These are phyloP conservation scores for Zymoseptoria passerinii DNA, from an alignment of 2,329 filamentous ascomycete species.

Conservation along the genomic window DNA sequence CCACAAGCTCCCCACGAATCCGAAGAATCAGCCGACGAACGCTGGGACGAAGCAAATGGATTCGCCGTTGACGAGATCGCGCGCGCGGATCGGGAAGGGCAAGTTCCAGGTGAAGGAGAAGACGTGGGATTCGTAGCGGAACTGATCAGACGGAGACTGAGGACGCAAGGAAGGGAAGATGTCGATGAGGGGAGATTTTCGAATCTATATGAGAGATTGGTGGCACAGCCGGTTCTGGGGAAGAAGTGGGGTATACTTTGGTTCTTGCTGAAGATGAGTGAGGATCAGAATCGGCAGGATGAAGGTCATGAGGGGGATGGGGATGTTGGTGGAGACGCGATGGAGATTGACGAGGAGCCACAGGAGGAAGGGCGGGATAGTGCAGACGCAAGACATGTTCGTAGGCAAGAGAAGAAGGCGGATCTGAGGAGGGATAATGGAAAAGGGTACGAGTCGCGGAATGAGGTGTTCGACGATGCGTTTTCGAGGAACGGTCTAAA, in stretches of 20 bases:
- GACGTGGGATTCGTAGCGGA: constrained; percentile 89
- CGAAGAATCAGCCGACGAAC: constrained; percentile 58
- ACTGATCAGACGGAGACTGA: constrained; percentile 79
- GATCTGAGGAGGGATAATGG: constrained; percentile 1
- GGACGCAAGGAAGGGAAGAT: constrained; percentile 65
- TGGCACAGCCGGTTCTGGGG: constrained; percentile 83
- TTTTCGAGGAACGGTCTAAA: constrained; percentile 40
- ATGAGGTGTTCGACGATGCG: constrained; percentile 37
- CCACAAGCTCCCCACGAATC: constrained; percentile 53
- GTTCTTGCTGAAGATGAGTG: constrained; percentile 65
- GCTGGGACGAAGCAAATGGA: constrained; percentile 55
- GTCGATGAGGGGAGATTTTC: constrained; percentile 75
- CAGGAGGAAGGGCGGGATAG: constrained; percentile 10
- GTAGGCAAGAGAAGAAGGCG: constrained; percentile 2
- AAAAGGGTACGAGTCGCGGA: constrained; percentile 14
- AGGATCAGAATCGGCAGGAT: constrained; percentile 4
- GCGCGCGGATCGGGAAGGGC: constrained; percentile 28
- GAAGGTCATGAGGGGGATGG: constrained; percentile 4
- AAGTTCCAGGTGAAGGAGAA: constrained; percentile 43
- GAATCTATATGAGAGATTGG: constrained; percentile 79
- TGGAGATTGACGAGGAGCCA: constrained; percentile 8
- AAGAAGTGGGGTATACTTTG: constrained; percentile 97
- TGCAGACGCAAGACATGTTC: constrained; percentile 1
- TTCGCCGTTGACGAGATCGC: constrained; percentile 42
- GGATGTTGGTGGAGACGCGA: constrained; percentile 4